These are phyloP conservation scores for Botrytis pseudocinerea DNA, from an alignment of 2,329 filamentous ascomycete species.

Conservation along the genomic window DNA sequence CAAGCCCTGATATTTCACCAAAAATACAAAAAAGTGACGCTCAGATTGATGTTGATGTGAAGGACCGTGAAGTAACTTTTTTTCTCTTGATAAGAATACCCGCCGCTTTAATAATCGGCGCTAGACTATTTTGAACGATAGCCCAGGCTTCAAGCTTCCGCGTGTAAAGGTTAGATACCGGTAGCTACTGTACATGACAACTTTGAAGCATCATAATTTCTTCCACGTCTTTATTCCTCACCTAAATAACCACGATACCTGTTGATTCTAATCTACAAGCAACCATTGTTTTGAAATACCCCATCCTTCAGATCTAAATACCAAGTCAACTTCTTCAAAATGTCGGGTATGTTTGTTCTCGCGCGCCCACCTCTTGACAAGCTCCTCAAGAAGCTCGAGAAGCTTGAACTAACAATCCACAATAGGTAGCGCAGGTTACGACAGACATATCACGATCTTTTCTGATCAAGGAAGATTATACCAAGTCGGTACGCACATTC, in stretches of 20 bases:
- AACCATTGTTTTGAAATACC: neutral
- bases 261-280: neutral
- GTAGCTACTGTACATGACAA: conserved; percentile 17
- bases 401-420: conserved; percentile 34
- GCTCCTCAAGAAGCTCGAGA: conserved; percentile 20
- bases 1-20: neutral
- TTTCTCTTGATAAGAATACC: conserved; percentile 22
- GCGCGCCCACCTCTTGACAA: conserved; percentile 21
- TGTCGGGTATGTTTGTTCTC: conserved; percentile 43
- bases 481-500: conserved; percentile 84
- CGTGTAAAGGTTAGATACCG: conserved; percentile 17
- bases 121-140: conserved; percentile 21
- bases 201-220: conserved; percentile 18
- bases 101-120: conserved; percentile 19
- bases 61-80: conserved; percentile 22
- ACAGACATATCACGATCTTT: conserved; percentile 99
- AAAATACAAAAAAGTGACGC: neutral
- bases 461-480: conserved; percentile 97
- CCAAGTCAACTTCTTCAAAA: conserved; percentile 32
- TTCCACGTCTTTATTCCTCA: conserved; percentile 4
- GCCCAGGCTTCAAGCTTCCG: conserved; percentile 25
- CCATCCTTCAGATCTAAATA: neutral
- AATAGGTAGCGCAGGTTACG: conserved; percentile 82
- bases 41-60: conserved; percentile 17
- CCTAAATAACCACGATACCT: neutral